Evolutionary conservation across 441 rosid genomes (phyloP).

Genomic region (Brassica hybrid): DNA sequence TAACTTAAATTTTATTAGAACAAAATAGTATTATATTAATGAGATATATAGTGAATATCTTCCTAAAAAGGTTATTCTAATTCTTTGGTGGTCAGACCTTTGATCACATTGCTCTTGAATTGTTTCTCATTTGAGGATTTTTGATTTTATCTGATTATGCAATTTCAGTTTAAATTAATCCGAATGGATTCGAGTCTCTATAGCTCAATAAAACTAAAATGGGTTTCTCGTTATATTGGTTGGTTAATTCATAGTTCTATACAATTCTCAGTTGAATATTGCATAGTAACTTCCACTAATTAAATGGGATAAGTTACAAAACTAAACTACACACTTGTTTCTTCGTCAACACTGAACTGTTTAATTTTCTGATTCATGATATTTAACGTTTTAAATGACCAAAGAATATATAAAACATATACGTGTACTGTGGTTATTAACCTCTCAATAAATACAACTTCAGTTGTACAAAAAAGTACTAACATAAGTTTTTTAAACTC

Average conservation of each 20-base stretch:
- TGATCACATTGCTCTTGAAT: not conserved
- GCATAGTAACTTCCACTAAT: conserved; percentile 21
- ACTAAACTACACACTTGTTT: conserved; percentile 10
- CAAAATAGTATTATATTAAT: not conserved
- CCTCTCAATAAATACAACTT: conserved; percentile 8
- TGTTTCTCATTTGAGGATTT: not conserved
- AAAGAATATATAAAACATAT: not conserved
- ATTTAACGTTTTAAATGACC: not conserved
- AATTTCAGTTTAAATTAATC: not conserved
- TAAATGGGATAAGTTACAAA: conserved; percentile 27
- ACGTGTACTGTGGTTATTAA: conserved; percentile 8
- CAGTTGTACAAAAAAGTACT: conserved; percentile 4
- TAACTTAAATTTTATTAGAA: too few relatives aligned
- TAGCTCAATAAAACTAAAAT: not conserved
- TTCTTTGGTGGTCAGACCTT: not conserved
- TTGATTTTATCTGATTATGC: not conserved
- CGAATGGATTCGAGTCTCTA: not conserved
- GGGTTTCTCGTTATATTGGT: not conserved
- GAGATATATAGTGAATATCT: too few relatives aligned
- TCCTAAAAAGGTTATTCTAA: too few relatives aligned
- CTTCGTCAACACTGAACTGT: conserved; percentile 5
- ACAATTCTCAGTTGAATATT: not conserved
- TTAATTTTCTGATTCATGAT: not conserved
- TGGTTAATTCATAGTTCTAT: not conserved
- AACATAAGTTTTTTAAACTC: conserved; percentile 18